Percentiles rank a stretch among this genome's conserved stretches.
Evolutionary conservation across 768 basidiomycete species (phyloP).

Genomic region (Leccinellum luteum): DNA sequence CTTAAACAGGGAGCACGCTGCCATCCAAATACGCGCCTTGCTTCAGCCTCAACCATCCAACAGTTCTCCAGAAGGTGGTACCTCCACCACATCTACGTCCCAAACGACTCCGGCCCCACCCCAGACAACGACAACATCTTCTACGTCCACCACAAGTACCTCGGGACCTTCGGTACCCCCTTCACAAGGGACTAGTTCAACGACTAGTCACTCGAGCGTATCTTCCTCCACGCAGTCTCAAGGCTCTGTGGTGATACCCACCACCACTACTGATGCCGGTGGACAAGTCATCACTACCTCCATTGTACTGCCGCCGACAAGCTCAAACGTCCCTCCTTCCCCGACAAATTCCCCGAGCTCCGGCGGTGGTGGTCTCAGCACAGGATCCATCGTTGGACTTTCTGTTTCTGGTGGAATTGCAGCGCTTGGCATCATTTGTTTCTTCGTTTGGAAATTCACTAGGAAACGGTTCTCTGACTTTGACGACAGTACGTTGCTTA

Average conservation of each 20-base stretch:
- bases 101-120: background rate
- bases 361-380: slow-evolving; percentile 47
- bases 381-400: slow-evolving; percentile 75
- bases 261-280: slow-evolving; percentile 28
- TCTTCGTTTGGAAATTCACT: slow-evolving; percentile 85
- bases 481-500: slow-evolving; percentile 66
- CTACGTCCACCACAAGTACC: slow-evolving; percentile 19
- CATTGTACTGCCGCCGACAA: slow-evolving; percentile 9
- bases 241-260: slow-evolving; percentile 1
- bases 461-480: slow-evolving; percentile 73
- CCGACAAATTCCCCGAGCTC: slow-evolving; percentile 21
- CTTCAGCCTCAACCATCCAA: background rate
- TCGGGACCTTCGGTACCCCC: background rate
- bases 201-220: slow-evolving; percentile 1
- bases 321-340: slow-evolving; percentile 29
- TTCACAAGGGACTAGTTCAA: slow-evolving; percentile 1
- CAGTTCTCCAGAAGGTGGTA: background rate
- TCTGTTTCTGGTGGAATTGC: slow-evolving; percentile 81
- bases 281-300: slow-evolving; percentile 31
- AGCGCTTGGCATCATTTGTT: slow-evolving; percentile 63
- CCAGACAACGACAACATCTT: background rate
- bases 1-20: slow-evolving; percentile 12
- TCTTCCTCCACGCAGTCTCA: background rate
- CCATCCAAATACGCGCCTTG: slow-evolving; percentile 18
- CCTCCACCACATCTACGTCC: background rate